Base-by-base conservation (phyloP, 352 stramenopile species). In the Pythium insidiosum region DNA sequence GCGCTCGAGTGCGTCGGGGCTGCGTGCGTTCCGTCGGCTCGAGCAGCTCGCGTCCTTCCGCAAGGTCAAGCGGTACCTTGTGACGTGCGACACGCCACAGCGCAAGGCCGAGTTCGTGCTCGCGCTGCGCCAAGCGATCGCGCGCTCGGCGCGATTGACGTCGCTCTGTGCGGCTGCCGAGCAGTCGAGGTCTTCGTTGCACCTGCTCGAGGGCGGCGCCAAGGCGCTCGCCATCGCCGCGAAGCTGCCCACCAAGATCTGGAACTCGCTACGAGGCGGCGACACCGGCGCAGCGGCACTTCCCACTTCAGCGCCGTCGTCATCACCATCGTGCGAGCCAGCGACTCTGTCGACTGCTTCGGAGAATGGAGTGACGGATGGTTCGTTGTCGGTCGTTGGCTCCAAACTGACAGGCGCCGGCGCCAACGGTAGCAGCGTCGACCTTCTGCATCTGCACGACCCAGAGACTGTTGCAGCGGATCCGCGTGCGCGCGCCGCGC, bases 21-120 rank as follows among this genome's bases (percentile, higher is more conserved):
- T 9, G 30, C 56, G 41, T 12, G 36, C 45, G 16, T 60, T 62
- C 35, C 21, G 45, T 10, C 38, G 48, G 19, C 53, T 54, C 21
- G 55, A 75, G 29, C 43, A 58, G 13, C 37, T 55, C 22, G 19
- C 55, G 10, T 38, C 37, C 0, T 21, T 64, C 15, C 66, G 69
- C 10, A 52, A 61, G 5, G 40, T 58, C 13, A 68, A 68, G n/a
- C 63, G 66, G 25, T 82, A 78, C 43, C 50, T 70, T 4, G 53
- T 82, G 3, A 56, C 54, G 42, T 82, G 65, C 40, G 63, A 75
- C 31, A 66, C 38, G 10, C 54, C 57, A 9, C 39, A 63, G 18
- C 54, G 56, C 12, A 73, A 71, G 34, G 42, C 15, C 25, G 59
- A 68, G 38, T 75, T 82, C 34, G 38, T 71, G 5, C 26, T 30